These are phyloP conservation scores for Ophiostoma tasmaniense DNA, from an alignment of 2,329 filamentous ascomycete species.

Conservation along the genomic window DNA sequence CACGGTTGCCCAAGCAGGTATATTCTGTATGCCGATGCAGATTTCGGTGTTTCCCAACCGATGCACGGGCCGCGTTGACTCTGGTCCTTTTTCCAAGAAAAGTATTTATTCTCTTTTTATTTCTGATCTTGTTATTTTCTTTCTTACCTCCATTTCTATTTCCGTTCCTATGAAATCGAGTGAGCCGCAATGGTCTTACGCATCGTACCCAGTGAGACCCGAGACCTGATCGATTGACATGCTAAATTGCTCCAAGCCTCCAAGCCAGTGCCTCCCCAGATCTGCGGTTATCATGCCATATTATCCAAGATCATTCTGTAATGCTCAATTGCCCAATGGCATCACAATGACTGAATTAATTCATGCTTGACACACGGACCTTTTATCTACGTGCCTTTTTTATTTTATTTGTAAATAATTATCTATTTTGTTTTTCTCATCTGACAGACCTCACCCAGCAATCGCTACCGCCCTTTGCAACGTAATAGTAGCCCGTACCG, in stretches of 20 bases:
- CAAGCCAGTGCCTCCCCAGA: background rate
- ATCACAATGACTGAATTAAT: background rate
- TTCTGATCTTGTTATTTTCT: too few species aligned
- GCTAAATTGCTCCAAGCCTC: background rate
- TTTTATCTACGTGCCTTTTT: background rate
- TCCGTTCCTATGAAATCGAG: background rate
- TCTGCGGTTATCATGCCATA: background rate
- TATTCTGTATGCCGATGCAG: background rate
- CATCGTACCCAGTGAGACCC: background rate
- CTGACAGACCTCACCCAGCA: background rate
- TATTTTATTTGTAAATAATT: background rate
- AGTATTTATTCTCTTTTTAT: too few species aligned
- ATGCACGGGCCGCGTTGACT: constrained; percentile 1
- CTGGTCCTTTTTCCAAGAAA: too few species aligned
- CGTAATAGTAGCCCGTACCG: background rate
- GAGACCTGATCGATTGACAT: background rate
- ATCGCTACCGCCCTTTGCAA: background rate
- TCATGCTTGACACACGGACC: background rate
- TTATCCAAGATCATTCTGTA: background rate
- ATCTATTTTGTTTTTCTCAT: background rate
- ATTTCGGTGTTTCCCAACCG: constrained; percentile 7
- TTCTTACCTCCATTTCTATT: background rate
- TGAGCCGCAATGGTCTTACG: background rate
- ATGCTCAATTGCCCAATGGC: background rate
- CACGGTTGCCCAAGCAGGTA: background rate